Conservation (phyloP, 2,329 filamentous ascomycete genomes). For the Cordyceps militaris region DNA sequence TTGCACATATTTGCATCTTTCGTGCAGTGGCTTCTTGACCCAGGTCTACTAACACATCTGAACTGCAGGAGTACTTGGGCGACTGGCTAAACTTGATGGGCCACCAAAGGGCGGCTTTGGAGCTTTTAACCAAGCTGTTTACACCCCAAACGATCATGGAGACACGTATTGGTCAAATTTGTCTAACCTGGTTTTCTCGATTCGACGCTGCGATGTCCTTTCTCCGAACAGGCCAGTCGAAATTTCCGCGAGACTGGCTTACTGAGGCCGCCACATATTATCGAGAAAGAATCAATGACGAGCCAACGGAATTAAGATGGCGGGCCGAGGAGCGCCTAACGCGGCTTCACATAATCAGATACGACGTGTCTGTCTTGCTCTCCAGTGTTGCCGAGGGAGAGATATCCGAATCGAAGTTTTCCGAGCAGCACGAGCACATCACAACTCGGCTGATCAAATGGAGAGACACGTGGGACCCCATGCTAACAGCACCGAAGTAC, state of each 20-base stretch:
- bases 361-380: slow-evolving; percentile 75
- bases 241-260: slow-evolving; percentile 75
- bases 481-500: slow-evolving; percentile 53
- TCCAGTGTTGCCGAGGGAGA: slow-evolving; percentile 58
- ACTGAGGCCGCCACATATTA: slow-evolving; percentile 56
- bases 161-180: slow-evolving; percentile 62
- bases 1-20: not conserved
- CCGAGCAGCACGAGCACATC: slow-evolving; percentile 50
- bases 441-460: slow-evolving; percentile 40
- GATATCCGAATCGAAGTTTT: slow-evolving; percentile 59
- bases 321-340: slow-evolving; percentile 62
- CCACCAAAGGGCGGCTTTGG: slow-evolving; percentile 82
- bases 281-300: slow-evolving; percentile 45
- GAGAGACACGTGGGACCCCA: slow-evolving; percentile 52
- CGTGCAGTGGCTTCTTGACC: not conserved
- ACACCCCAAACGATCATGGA: slow-evolving; percentile 68
- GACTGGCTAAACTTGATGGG: slow-evolving; percentile 93
- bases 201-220: slow-evolving; percentile 83
- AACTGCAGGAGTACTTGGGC: slow-evolving; percentile 73
- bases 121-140: slow-evolving; percentile 71
- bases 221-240: slow-evolving; percentile 70
- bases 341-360: slow-evolving; percentile 62
- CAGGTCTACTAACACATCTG: not conserved
- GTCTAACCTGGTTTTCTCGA: slow-evolving; percentile 82
- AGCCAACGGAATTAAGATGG: slow-evolving; percentile 57